Percentiles rank a stretch among this genome's conserved stretches.
phyloP scores from a whole-genome alignment of 352 stramenopile genomes.

The Globisporangium ultimum region DNA sequence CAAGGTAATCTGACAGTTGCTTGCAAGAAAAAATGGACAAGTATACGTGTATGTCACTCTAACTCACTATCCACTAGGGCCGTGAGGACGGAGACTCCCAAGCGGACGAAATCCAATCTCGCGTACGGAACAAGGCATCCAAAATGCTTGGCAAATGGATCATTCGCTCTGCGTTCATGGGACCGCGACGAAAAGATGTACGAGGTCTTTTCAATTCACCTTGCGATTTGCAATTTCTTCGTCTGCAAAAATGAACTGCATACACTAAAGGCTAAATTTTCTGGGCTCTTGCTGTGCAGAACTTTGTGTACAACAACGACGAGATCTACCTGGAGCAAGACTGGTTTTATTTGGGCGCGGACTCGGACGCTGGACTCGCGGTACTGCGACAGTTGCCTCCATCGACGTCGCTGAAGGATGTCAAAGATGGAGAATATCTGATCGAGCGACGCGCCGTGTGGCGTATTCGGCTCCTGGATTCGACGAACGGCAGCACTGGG shows the following conservation, averaged over 20 bases:
- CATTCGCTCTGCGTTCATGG: constrained; percentile 57
- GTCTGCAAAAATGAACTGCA: too few species aligned
- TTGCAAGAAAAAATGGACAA: too few species aligned
- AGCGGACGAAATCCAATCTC: constrained; percentile 76
- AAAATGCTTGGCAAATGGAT: constrained; percentile 80
- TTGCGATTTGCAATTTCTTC: too few species aligned
- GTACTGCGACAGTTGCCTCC: constrained; percentile 62
- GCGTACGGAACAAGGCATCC: constrained; percentile 68
- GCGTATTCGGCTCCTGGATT: constrained; percentile 67
- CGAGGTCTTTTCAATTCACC: constrained; percentile 2
- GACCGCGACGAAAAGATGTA: constrained; percentile 46
- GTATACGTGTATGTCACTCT: too few species aligned
- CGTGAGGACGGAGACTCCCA: constrained; percentile 71
- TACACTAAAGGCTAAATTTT: too few species aligned
- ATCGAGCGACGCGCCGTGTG: constrained; percentile 65
- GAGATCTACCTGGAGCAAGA: constrained; percentile 82
- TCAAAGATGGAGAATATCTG: constrained; percentile 59
- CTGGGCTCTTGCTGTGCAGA: constrained; percentile 19
- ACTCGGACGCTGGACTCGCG: constrained; percentile 56
- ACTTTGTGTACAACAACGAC: constrained; percentile 82
- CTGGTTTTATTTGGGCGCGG: constrained; percentile 79
- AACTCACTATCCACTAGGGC: constrained; percentile 20
- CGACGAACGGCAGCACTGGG: constrained; percentile 54
- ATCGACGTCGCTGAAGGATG: constrained; percentile 24
- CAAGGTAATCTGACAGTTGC: constrained; percentile 33